phyloP scores from a whole-genome alignment of 2,329 filamentous ascomycete genomes.

The Didymella keratinophila region DNA sequence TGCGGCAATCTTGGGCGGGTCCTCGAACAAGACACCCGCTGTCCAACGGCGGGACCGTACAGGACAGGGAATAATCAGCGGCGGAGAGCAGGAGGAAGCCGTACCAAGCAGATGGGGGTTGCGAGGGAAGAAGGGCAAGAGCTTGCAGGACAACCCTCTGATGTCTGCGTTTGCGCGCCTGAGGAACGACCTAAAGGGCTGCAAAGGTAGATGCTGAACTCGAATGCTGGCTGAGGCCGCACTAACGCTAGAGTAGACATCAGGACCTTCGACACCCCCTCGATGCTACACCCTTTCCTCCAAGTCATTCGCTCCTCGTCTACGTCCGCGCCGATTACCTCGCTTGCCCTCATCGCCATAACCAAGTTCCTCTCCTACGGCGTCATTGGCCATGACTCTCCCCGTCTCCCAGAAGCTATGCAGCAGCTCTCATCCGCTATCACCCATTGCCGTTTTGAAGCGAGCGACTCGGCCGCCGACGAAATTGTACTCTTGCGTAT shows the following conservation, averaged over 20 bases:
- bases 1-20: constrained; percentile 88
- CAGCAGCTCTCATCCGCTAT: constrained; percentile 93
- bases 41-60: constrained; percentile 47
- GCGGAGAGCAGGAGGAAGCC: constrained; percentile 59
- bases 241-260: constrained; percentile 69
- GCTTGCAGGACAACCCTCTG: constrained; percentile 95
- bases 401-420: constrained; percentile 90
- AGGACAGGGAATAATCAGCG: constrained; percentile 46
- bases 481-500: constrained; percentile 96
- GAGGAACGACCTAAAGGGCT: constrained; percentile 83
- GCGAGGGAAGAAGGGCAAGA: constrained; percentile 93
- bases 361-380: constrained; percentile 97
- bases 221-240: constrained; percentile 10
- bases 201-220: constrained; percentile 68
- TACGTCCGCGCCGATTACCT: constrained; percentile 94
- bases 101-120: constrained; percentile 90
- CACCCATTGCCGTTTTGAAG: constrained; percentile 97
- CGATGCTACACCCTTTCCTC: constrained; percentile 89
- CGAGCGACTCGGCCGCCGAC: constrained; percentile 91
- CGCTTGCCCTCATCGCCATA: constrained; percentile 88
- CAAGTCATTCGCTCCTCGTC: constrained; percentile 97
- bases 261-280: constrained; percentile 83
- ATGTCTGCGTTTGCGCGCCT: constrained; percentile 94
- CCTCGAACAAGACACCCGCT: constrained; percentile 56
- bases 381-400: constrained; percentile 82